A percentile compares a stretch with the other conserved stretches of the same genome.
These are phyloP conservation scores for Phytophthora constricta DNA, from an alignment of 352 stramenopile genomes.

Conservation along the genomic window DNA sequence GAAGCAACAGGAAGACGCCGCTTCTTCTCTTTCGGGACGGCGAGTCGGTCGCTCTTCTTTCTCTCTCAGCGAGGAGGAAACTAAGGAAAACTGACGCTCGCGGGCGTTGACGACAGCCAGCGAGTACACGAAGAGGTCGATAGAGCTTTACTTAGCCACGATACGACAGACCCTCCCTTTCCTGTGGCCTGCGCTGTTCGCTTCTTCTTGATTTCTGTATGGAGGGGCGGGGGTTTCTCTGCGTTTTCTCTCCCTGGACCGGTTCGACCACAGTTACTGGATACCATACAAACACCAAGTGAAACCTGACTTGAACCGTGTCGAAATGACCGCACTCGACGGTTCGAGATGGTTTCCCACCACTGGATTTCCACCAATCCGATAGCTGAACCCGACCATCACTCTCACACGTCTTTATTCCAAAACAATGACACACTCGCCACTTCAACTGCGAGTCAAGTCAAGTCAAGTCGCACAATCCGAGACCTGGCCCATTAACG, in stretches of 20 bases:
- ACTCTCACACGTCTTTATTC: no score
- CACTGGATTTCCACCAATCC: no score
- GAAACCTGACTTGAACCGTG: no score
- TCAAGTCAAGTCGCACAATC: no score
- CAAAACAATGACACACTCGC: no score
- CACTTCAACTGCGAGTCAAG: no score
- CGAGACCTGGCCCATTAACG: background rate
- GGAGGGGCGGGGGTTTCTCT: background rate
- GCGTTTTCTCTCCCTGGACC: background rate
- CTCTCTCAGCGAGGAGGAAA: conserved; percentile 22
- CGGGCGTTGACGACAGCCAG: background rate
- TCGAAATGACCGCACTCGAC: no score
- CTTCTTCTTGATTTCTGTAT: conserved; percentile 8
- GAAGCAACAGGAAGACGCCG: background rate
- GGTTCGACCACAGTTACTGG: background rate
- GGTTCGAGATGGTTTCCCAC: no score
- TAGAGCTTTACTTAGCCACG: background rate
- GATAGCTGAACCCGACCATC: no score
- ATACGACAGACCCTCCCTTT: background rate
- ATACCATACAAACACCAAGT: no score
- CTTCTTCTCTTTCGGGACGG: conserved; percentile 1
- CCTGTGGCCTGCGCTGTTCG: background rate
- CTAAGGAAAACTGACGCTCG: conserved; percentile 29
- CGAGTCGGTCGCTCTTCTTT: conserved; percentile 19
- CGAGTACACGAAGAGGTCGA: background rate